A percentile compares a stretch with the other conserved stretches of the same genome.
Evolutionary conservation across 164 flowering plant species (phyloP).

Genomic region (Magnolia changhungtana): DNA sequence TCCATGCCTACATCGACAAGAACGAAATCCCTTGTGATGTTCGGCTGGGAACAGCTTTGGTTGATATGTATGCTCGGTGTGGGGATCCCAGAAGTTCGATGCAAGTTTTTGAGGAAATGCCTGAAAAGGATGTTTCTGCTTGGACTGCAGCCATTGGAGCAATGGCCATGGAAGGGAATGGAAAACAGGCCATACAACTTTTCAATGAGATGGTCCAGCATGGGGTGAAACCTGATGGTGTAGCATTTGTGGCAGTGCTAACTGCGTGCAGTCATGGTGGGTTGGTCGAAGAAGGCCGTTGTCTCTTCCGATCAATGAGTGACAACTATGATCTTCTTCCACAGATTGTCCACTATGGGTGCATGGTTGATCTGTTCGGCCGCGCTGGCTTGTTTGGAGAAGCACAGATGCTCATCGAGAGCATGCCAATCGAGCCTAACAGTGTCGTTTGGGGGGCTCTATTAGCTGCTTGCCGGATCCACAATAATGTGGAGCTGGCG

Average conservation of each 20-base stretch:
- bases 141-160: conserved; percentile 60
- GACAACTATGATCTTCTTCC: conserved; percentile 32
- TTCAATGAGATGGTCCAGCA: conserved; percentile 40
- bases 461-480: conserved; percentile 44
- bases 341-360: conserved; percentile 44
- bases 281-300: conserved; percentile 40
- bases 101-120: conserved; percentile 34
- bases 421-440: conserved; percentile 56
- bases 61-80: conserved; percentile 65
- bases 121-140: conserved; percentile 43
- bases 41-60: conserved; percentile 41
- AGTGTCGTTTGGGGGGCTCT: conserved; percentile 48
- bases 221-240: conserved; percentile 44
- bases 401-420: conserved; percentile 38
- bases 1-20: conserved; percentile 28
- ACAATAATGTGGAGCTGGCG: conserved; percentile 38
- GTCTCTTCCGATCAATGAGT: conserved; percentile 36
- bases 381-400: conserved; percentile 46
- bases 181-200: conserved; percentile 35
- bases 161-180: conserved; percentile 50
- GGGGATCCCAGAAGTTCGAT: conserved; percentile 44
- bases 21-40: conserved; percentile 34
- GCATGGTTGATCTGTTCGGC: conserved; percentile 60
- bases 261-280: conserved; percentile 61
- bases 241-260: conserved; percentile 39